Conservation (phyloP, 257 asterid species). For the Solanum piurae region DNA sequence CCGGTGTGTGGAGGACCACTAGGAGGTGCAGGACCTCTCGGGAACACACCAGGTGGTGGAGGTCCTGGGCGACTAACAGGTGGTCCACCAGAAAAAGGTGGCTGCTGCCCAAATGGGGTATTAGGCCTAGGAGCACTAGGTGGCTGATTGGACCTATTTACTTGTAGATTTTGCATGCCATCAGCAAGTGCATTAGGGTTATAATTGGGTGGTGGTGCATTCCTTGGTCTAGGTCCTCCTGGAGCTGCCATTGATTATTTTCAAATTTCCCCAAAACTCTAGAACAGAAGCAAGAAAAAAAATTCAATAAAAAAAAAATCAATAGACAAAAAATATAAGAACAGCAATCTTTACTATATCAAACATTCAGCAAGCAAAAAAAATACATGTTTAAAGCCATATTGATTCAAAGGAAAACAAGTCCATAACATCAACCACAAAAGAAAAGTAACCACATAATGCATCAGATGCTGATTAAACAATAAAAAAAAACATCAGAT, state of each 20-base stretch:
- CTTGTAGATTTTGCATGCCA: conserved; percentile 73
- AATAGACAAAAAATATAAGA: not conserved
- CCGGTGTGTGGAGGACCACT: conserved; percentile 40
- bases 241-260: conserved; percentile 75
- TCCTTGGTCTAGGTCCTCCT: conserved; percentile 85
- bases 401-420: not conserved
- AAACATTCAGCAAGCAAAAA: not conserved
- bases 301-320: not conserved
- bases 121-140: conserved; percentile 59
- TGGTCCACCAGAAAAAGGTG: conserved; percentile 47
- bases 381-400: not conserved
- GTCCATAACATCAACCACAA: not conserved
- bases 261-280: not conserved
- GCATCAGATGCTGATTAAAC: not conserved
- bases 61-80: conserved; percentile 54
- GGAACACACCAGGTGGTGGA: conserved; percentile 65
- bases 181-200: conserved; percentile 71
- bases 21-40: conserved; percentile 50
- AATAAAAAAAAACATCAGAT: not conserved
- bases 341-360: not conserved
- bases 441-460: not conserved
- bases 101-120: conserved; percentile 69
- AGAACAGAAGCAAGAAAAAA: not conserved
- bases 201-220: conserved; percentile 59
- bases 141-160: conserved; percentile 63